These are phyloP conservation scores for Penicillium hordei DNA, from an alignment of 2,329 filamentous ascomycete genomes.

Conservation along the genomic window DNA sequence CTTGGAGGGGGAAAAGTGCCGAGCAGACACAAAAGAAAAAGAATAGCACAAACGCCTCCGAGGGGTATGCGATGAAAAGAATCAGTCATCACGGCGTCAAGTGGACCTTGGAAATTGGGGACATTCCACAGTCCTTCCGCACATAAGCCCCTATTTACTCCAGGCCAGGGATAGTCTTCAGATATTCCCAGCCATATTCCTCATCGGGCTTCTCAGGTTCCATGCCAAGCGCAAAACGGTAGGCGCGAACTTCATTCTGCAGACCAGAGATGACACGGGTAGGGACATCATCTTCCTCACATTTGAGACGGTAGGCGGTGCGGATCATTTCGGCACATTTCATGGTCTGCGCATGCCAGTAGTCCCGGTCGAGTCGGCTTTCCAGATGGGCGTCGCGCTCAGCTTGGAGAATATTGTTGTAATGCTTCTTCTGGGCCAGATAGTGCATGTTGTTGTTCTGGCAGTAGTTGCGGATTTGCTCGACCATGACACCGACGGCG, in stretches of 20 bases:
- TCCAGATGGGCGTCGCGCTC: slow-evolving; percentile 52
- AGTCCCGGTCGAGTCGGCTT: slow-evolving; percentile 50
- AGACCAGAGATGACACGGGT: slow-evolving; percentile 47
- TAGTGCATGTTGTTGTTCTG: slow-evolving; percentile 51
- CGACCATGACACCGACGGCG: slow-evolving; percentile 48
- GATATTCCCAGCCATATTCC: slow-evolving; percentile 51
- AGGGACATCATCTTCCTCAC: slow-evolving; percentile 49
- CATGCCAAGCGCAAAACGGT: slow-evolving; percentile 50
- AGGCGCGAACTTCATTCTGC: slow-evolving; percentile 51
- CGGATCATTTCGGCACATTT: slow-evolving; percentile 51
- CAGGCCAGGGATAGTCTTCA: slow-evolving; percentile 44
- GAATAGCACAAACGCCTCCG: slow-evolving; percentile 6
- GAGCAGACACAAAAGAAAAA: not conserved
- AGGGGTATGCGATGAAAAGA: slow-evolving; percentile 7
- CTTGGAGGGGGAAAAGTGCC: not conserved
- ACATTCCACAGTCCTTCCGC: slow-evolving; percentile 14
- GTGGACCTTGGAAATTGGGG: slow-evolving; percentile 9
- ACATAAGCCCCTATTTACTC: slow-evolving; percentile 27
- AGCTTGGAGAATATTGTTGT: slow-evolving; percentile 51
- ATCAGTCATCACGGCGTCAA: slow-evolving; percentile 18
- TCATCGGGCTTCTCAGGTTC: slow-evolving; percentile 50
- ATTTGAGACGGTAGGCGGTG: slow-evolving; percentile 48
- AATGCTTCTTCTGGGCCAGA: slow-evolving; percentile 49
- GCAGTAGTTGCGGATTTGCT: slow-evolving; percentile 53
- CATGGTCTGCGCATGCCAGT: slow-evolving; percentile 51